These are phyloP conservation scores for Haplographium delicatum DNA, from an alignment of 495 filamentous ascomycete species.

Conservation along the genomic window DNA sequence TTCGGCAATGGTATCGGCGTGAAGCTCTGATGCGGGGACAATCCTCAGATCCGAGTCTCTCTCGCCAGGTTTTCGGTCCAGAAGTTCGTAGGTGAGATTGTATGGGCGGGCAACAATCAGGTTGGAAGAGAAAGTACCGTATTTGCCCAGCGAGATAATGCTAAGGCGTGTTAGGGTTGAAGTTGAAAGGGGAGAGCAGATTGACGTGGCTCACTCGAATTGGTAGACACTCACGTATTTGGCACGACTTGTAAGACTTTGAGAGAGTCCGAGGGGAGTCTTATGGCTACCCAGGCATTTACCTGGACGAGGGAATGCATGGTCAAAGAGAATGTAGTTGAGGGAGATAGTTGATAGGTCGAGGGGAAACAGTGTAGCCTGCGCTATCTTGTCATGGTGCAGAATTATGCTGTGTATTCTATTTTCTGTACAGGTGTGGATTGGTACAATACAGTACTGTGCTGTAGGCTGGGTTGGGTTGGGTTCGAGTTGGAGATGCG, in stretches of 20 bases:
- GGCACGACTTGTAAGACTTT: constrained; percentile 62
- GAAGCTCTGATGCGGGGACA: constrained; percentile 75
- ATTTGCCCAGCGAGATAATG: constrained; percentile 81
- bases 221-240: constrained; percentile 62
- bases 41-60: constrained; percentile 60
- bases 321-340: not conserved
- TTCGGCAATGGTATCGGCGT: constrained; percentile 69
- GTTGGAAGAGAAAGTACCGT: constrained; percentile 80
- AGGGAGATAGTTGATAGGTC: too few relatives aligned
- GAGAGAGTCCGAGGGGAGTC: constrained; percentile 60
- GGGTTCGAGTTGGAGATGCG: not conserved
- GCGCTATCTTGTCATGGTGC: too few relatives aligned
- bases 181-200: constrained; percentile 19
- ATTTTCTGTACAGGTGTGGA: too few relatives aligned
- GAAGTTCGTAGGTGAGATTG: constrained; percentile 83
- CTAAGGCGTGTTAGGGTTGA: constrained; percentile 39
- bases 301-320: constrained; percentile 54
- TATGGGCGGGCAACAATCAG: constrained; percentile 82
- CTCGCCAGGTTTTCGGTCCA: constrained; percentile 57
- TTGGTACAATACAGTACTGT: too few relatives aligned
- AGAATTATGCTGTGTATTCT: too few relatives aligned
- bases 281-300: constrained; percentile 56
- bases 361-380: too few relatives aligned
- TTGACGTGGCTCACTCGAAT: constrained; percentile 17
- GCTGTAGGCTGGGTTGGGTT: too few relatives aligned